phyloP scores from a whole-genome alignment of 257 asterid species.

The Petrea volubilis region DNA sequence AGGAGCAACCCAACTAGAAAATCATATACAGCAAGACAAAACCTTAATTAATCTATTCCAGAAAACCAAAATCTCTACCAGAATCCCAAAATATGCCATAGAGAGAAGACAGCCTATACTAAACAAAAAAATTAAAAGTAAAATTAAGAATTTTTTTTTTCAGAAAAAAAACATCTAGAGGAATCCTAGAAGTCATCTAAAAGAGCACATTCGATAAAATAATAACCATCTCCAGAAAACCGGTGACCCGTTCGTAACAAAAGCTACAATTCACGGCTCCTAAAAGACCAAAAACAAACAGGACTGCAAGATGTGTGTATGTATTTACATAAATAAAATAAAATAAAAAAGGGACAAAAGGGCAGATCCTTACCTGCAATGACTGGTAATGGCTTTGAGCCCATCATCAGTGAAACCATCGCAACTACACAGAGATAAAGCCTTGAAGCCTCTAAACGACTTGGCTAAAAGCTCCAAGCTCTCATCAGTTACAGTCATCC shows the following conservation, averaged over 20 bases:
- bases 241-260: neutral
- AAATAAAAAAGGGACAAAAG: neutral
- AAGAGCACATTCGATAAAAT: neutral
- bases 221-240: neutral
- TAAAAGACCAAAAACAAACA: neutral
- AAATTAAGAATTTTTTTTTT: neutral
- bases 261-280: neutral
- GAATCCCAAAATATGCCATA: neutral
- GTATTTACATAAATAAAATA: neutral
- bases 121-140: neutral
- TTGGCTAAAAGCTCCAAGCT: slow-evolving; percentile 65
- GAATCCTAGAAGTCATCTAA: slow-evolving; percentile 1
- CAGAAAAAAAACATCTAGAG: neutral
- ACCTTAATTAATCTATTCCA: neutral
- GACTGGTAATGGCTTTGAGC: slow-evolving; percentile 46
- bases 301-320: neutral
- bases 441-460: slow-evolving; percentile 55
- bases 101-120: neutral
- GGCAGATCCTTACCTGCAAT: slow-evolving; percentile 46
- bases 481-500: slow-evolving; percentile 61
- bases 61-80: neutral
- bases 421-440: slow-evolving; percentile 57
- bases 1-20: neutral
- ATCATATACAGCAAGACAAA: neutral
- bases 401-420: slow-evolving; percentile 66